phyloP scores from a whole-genome alignment of 768 basidiomycete species.

The Termitomyces sp. region DNA sequence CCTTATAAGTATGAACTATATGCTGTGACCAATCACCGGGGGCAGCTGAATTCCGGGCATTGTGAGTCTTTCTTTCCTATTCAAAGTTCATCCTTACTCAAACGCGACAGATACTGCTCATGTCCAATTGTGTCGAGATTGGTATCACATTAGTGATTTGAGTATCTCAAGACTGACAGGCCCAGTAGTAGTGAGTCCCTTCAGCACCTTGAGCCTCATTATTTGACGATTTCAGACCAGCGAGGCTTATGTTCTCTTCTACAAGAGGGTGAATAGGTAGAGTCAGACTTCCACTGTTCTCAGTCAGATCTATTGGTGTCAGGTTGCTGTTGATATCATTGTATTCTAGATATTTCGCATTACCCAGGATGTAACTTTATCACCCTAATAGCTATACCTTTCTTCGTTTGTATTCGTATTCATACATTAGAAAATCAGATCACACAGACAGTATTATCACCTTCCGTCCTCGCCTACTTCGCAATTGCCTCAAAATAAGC shows the following conservation, averaged over 20 bases:
- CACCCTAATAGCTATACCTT: conserved; percentile 10
- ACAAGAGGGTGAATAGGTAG: conserved; percentile 56
- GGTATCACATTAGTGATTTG: conserved; percentile 33
- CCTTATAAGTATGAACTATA: conserved; percentile 94
- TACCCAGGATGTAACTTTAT: conserved; percentile 16
- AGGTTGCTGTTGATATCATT: conserved; percentile 16
- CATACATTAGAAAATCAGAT: not conserved
- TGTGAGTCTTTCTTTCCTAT: conserved; percentile 50
- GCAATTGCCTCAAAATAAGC: conserved; percentile 47
- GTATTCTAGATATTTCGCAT: conserved; percentile 18
- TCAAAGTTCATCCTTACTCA: not conserved
- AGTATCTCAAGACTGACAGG: not conserved
- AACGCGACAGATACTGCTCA: conserved; percentile 77
- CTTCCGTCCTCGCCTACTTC: not conserved
- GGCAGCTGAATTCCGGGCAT: conserved; percentile 91
- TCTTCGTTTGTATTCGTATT: not conserved
- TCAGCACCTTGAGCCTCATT: not conserved
- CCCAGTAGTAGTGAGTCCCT: conserved; percentile 66
- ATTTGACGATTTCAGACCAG: conserved; percentile 25
- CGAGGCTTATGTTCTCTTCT: conserved; percentile 81
- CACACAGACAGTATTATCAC: not conserved
- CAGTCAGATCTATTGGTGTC: conserved; percentile 11
- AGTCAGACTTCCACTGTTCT: conserved; percentile 19
- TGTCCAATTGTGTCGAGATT: conserved; percentile 79
- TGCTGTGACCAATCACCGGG: conserved; percentile 94